Conservation (phyloP, 768 basidiomycete species). For the Collybiopsis confluens region DNA sequence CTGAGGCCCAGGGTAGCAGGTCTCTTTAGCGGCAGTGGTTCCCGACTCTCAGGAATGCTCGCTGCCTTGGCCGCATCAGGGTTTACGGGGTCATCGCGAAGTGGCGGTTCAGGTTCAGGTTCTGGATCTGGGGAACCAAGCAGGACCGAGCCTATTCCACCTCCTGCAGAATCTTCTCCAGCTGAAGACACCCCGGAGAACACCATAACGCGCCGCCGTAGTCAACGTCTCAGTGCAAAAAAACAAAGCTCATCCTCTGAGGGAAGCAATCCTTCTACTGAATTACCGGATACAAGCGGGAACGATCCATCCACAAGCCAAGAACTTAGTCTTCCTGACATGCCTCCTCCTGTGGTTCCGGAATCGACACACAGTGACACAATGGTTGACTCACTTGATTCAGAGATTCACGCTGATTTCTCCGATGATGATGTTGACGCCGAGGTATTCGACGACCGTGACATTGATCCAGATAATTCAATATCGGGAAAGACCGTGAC, state of each 20-base stretch:
- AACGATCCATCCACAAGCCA: conserved; percentile 1
- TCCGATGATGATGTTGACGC: conserved; percentile 85
- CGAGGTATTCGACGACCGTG: conserved; percentile 84
- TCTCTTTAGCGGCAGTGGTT: conserved; percentile 50
- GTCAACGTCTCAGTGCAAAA: conserved; percentile 79
- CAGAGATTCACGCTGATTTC: conserved; percentile 68
- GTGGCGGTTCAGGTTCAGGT: conserved; percentile 27
- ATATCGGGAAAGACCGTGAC: conserved; percentile 82
- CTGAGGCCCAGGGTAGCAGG: conserved; percentile 86
- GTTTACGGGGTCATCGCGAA: conserved; percentile 43
- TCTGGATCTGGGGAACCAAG: conserved; percentile 26
- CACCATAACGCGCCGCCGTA: conserved; percentile 63
- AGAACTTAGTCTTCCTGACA: conserved; percentile 17
- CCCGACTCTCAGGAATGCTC: conserved; percentile 82
- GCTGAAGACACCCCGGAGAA: conserved; percentile 23
- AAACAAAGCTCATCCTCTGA: conserved; percentile 22
- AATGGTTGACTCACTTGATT: conserved; percentile 59
- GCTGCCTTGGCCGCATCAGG: conserved; percentile 84
- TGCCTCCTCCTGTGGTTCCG: conserved; percentile 22
- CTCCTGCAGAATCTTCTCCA: conserved; percentile 22
- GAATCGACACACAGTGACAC: conserved; percentile 53
- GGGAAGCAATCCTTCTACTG: conserved; percentile 1
- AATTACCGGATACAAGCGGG: conserved; percentile 8
- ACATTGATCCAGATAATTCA: conserved; percentile 63
- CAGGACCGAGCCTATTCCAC: conserved; percentile 19